Percentiles rank a stretch among this genome's conserved stretches.
Conservation (phyloP, 2,329 filamentous ascomycete genomes). For the Talaromyces atroroseus region DNA sequence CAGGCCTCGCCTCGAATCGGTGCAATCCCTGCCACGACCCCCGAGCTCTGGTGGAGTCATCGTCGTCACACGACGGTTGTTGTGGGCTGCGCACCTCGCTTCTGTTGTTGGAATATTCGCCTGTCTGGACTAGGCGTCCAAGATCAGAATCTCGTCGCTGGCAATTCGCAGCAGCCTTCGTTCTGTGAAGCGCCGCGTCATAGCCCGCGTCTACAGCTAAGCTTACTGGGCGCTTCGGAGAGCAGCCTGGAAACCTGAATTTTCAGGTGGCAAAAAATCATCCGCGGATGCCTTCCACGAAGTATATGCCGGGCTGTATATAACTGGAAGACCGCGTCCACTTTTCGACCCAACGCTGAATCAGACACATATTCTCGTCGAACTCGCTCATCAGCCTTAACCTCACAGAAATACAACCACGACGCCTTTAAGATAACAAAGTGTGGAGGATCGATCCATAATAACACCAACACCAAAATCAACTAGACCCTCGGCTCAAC, state of each 20-base stretch:
- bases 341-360: neutral
- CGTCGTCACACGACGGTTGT: conserved; percentile 11
- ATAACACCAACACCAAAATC: neutral
- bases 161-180: neutral
- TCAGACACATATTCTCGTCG: neutral
- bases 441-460: neutral
- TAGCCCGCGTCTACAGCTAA: conserved; percentile 1
- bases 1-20: neutral
- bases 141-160: neutral
- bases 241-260: conserved; percentile 10
- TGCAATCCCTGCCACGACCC: neutral
- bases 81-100: conserved; percentile 7
- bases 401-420: neutral
- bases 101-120: neutral
- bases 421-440: neutral
- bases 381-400: neutral
- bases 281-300: conserved; percentile 13
- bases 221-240: conserved; percentile 2
- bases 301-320: conserved; percentile 7
- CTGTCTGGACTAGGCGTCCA: neutral
- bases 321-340: conserved; percentile 9
- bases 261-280: conserved; percentile 14
- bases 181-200: conserved; percentile 10
- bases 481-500: neutral
- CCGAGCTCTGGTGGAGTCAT: conserved; percentile 9